phyloP scores from a whole-genome alignment of 2,329 filamentous ascomycete species.

The Fusarium sp. region DNA sequence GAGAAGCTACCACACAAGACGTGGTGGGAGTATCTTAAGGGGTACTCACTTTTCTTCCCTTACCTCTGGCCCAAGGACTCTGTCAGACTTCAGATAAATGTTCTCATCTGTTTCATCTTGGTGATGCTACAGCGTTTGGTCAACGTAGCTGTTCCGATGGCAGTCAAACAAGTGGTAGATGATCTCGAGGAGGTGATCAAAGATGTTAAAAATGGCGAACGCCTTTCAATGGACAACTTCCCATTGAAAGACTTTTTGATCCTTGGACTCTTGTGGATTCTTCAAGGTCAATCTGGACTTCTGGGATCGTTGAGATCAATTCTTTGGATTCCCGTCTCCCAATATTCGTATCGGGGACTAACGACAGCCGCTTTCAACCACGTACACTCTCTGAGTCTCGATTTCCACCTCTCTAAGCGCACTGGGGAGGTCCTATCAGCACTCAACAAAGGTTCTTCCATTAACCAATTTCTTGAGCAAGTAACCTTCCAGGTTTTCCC shows the following conservation, averaged over 20 bases:
- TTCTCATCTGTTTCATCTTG: conserved; percentile 83
- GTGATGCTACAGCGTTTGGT: conserved; percentile 83
- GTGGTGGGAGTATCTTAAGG: conserved; percentile 95
- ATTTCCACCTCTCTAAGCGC: conserved; percentile 96
- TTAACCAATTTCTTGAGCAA: conserved; percentile 96
- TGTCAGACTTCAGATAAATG: conserved; percentile 75
- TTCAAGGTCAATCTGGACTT: conserved; percentile 89
- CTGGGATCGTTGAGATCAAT: conserved; percentile 83
- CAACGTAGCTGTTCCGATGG: conserved; percentile 85
- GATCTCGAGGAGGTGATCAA: conserved; percentile 66
- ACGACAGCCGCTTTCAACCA: conserved; percentile 97
- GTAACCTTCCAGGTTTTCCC: conserved; percentile 95
- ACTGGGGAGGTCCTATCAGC: conserved; percentile 96
- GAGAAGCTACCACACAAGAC: conserved; percentile 85
- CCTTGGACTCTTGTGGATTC: conserved; percentile 76
- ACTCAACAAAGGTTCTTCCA: conserved; percentile 92
- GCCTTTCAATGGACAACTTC: conserved; percentile 47
- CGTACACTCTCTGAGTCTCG: conserved; percentile 91
- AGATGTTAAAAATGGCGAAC: conserved; percentile 54
- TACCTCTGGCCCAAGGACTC: conserved; percentile 96
- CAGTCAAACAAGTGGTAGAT: conserved; percentile 83
- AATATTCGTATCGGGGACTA: conserved; percentile 94
- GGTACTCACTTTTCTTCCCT: conserved; percentile 93
- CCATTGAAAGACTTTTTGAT: conserved; percentile 48
- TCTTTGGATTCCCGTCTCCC: conserved; percentile 95